Evolutionary conservation across 1,284 basidiomycete genomes (phyloP), one percentile per base, ranked within the genome.

Genomic region (Vanrija pseudolonga): DNA sequence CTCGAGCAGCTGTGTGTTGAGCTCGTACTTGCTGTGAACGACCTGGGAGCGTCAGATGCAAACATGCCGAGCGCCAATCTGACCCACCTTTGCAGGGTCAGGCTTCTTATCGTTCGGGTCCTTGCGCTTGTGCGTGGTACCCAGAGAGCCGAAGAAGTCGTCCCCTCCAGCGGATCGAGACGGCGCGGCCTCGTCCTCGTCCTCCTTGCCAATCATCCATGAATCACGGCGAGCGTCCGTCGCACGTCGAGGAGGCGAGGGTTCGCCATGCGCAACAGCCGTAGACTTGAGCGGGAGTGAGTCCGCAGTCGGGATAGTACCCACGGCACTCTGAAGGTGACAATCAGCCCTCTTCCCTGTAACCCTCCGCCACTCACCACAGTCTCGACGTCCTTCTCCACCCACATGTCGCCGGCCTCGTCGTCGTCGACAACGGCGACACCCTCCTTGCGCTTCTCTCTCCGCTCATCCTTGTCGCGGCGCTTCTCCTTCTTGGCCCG

Each of bases 131-230:
- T 78, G 79, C 68, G 88, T 89, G 6, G 83, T 88, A 8, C 92
- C 92, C 37, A 95, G 78, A 59, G 80, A 82, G 0, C 87, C 85
- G 78, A 96, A 95, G 76, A 96, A 93, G 72, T 95, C 91, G 22
- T 43, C 55, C 4, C 50, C 52, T 8, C 51, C 55, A 24, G 51
- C 51, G 19, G 79, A 77, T 8, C 68, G 67, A 3, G 37, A 18
- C 14, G 45, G 45, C 19, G 24, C 51, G 14, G 46, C 41, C n/a
- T 45, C 40, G 14, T 55, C 53, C 18, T 41, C 39, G 15, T 32
- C 37, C 43, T 26, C 43, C 43, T 44, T 53, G 26, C 81, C 77
- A n/a, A 90, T 76, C 93, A 96, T 95, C 93, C 92, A 95, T 37
- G 90, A 85, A 62, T 93, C 90, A 18, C 91, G 82, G 65, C 85